Base-by-base conservation (phyloP, 23 red algal genomes). In the Cyanidiococcus yangmingshanensis region DNA sequence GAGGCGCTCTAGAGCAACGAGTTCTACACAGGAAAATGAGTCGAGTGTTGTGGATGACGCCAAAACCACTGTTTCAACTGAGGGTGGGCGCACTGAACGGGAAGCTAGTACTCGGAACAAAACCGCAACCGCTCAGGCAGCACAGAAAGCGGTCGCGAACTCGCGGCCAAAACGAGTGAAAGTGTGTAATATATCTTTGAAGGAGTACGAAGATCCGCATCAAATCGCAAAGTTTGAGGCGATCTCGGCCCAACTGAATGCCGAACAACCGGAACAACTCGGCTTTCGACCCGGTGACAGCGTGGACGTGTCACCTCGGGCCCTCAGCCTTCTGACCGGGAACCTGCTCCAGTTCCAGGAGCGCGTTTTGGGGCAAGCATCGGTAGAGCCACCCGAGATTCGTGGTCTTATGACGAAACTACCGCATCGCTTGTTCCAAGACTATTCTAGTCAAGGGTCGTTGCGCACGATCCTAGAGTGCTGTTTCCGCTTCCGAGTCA, bases 331-430 rank as follows among this genome's bases (percentile, higher is more conserved):
- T 31, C 77, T 95, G 38, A 82, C 85, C 57, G 90, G 67, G 24
- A 68, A 85, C 58, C 85, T 95, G 57, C 82, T 79, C 34, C 50
- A 41, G 39, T 95, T 95, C 67, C 77, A 75, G 59, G 90, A 95
- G 77, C 68, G 50, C 1, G 50, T 71, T 2, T 82, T 95, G 0
- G 90, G 90, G n/a, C 81, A 74, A 2, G 67, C 80, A 16, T 81
- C 90, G 27, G 25, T 37, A 33, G 29, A 40, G 58, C 50, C 50
- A n/a, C 54, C 40, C 37, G 27, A 71, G 40, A 59, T 74, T n/a
- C 58, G 58, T 18, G 39, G 79, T 12, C 50, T 39, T 31, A 26
- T 92, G 0, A 85, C 82, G 59, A 95, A 95, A 81, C 80, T 95
- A 40, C 90, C 90, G 36, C 51, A 76, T 67, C 76, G 79, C 21